A percentile compares a stretch with the other conserved stretches of the same genome.
phyloP scores from a whole-genome alignment of 306 rosid genomes.

The Pyrus bretschneideri region DNA sequence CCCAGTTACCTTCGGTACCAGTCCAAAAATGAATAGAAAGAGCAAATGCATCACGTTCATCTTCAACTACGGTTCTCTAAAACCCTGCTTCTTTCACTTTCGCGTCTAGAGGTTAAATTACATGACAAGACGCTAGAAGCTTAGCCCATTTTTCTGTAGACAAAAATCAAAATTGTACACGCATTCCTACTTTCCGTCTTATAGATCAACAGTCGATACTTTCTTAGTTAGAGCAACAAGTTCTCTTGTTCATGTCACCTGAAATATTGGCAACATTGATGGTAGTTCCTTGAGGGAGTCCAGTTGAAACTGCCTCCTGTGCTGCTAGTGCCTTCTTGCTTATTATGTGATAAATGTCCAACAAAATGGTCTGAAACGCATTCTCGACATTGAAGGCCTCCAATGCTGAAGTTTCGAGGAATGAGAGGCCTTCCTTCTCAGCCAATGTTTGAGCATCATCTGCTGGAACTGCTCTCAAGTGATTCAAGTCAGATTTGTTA shows the following conservation, averaged over 20 bases:
- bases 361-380: constrained; percentile 69
- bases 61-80: not conserved
- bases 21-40: not conserved
- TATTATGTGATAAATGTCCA: constrained; percentile 59
- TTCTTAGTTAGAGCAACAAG: constrained; percentile 60
- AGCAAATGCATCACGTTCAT: not conserved
- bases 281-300: constrained; percentile 65
- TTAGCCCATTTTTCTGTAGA: constrained; percentile 14
- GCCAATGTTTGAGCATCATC: constrained; percentile 65
- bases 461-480: constrained; percentile 47
- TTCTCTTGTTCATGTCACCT: constrained; percentile 24
- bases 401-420: constrained; percentile 69
- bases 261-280: constrained; percentile 47
- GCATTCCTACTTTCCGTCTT: constrained; percentile 14
- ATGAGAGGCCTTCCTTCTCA: constrained; percentile 52
- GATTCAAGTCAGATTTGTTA: constrained; percentile 63
- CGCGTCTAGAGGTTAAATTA: not conserved
- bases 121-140: constrained; percentile 12
- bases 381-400: constrained; percentile 66
- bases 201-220: not conserved
- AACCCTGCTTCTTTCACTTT: not conserved
- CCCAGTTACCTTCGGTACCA: not conserved
- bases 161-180: constrained; percentile 1
- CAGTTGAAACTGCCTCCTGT: constrained; percentile 49
- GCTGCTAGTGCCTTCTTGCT: constrained; percentile 81